These are phyloP conservation scores for Coprinellus aureogranulatus DNA, from an alignment of 768 basidiomycete genomes.

Conservation along the genomic window DNA sequence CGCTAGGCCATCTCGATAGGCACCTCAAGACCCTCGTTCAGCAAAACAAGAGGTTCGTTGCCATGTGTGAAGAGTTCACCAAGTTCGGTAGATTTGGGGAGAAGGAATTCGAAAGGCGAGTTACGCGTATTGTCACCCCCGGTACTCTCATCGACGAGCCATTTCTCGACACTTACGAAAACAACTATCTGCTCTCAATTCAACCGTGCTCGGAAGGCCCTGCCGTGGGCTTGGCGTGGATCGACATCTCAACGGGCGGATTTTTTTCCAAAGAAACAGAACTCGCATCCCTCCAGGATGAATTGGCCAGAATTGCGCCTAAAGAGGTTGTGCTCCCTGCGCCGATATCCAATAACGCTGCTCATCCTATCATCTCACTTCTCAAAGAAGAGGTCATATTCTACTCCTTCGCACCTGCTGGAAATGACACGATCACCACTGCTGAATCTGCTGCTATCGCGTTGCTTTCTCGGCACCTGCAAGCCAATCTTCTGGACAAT, in stretches of 20 bases:
- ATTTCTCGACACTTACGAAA: slow-evolving; percentile 81
- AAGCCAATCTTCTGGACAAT: slow-evolving; percentile 68
- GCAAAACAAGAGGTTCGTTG: slow-evolving; percentile 79
- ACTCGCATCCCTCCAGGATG: slow-evolving; percentile 64
- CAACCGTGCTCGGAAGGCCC: slow-evolving; percentile 17
- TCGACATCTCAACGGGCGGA: slow-evolving; percentile 92
- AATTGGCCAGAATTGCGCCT: slow-evolving; percentile 77
- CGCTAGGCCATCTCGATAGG: slow-evolving; percentile 78
- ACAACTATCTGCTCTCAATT: slow-evolving; percentile 85
- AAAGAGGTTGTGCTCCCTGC: slow-evolving; percentile 72
- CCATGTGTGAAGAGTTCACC: slow-evolving; percentile 91
- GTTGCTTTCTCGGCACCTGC: slow-evolving; percentile 65
- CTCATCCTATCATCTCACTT: slow-evolving; percentile 46
- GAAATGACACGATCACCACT: not conserved
- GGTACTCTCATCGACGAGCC: slow-evolving; percentile 92
- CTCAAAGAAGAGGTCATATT: slow-evolving; percentile 56
- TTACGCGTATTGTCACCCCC: slow-evolving; percentile 85
- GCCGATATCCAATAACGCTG: slow-evolving; percentile 27
- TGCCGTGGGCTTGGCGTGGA: slow-evolving; percentile 81
- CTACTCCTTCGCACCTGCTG: slow-evolving; percentile 44
- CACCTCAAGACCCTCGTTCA: slow-evolving; percentile 85
- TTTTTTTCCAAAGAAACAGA: slow-evolving; percentile 73
- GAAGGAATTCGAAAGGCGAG: slow-evolving; percentile 74
- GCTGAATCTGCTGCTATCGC: slow-evolving; percentile 57
- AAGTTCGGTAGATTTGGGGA: slow-evolving; percentile 41